These are phyloP conservation scores for Russula olivacea DNA, from an alignment of 768 basidiomycete genomes.

Conservation along the genomic window DNA sequence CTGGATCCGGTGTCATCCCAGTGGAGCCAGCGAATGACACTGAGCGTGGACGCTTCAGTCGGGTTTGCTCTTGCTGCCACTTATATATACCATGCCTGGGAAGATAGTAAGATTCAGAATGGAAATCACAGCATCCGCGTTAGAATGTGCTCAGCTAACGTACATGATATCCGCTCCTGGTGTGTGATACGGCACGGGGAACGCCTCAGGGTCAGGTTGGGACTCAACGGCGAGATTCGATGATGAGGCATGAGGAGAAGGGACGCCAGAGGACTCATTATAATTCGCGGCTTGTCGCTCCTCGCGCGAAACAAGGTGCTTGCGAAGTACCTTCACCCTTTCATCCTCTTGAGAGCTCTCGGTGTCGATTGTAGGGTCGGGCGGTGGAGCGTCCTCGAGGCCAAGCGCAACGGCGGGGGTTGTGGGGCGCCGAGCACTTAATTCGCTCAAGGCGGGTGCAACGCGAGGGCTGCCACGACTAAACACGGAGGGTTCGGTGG, in stretches of 20 bases:
- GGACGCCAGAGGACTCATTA: conserved; percentile 33
- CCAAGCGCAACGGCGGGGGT: conserved; percentile 10
- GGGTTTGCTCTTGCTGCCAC: conserved; percentile 76
- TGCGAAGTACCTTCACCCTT: conserved; percentile 72
- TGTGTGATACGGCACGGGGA: conserved; percentile 84
- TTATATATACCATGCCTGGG: conserved; percentile 87
- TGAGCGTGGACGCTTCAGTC: conserved; percentile 57
- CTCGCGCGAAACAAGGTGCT: conserved; percentile 73
- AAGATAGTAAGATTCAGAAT: background rate
- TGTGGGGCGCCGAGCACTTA: conserved; percentile 35
- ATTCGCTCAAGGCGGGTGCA: conserved; percentile 34
- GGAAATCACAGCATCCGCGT: background rate
- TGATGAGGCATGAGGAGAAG: conserved; percentile 28
- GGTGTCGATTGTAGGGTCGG: conserved; percentile 34
- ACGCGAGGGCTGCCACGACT: conserved; percentile 18
- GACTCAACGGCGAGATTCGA: conserved; percentile 25
- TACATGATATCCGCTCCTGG: conserved; percentile 91
- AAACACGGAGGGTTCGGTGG: conserved; percentile 21
- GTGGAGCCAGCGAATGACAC: conserved; percentile 60
- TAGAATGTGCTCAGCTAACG: conserved; percentile 32
- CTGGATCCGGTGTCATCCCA: conserved; percentile 54
- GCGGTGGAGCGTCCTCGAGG: conserved; percentile 29
- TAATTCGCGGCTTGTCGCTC: conserved; percentile 40
- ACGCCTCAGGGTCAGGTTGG: conserved; percentile 56
- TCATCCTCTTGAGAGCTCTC: conserved; percentile 74